These are phyloP conservation scores for Phytophthora tubulina DNA, from an alignment of 352 stramenopile species.

Conservation along the genomic window DNA sequence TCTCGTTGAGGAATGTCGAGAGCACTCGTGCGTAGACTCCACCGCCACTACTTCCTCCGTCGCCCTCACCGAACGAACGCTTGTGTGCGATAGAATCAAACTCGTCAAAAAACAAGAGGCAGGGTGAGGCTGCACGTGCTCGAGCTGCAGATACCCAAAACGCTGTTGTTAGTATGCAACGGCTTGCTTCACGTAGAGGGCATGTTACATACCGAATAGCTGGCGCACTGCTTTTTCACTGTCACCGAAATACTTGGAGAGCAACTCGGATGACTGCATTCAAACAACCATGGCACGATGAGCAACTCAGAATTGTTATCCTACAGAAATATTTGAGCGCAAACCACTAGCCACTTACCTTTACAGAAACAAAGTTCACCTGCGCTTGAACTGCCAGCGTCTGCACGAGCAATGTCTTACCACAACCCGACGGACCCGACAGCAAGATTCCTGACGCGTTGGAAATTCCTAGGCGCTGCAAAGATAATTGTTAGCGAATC, in stretches of 20 bases:
- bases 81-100: slow-evolving; percentile 88
- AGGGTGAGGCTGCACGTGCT: slow-evolving; percentile 74
- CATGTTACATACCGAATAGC: slow-evolving; percentile 69
- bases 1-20: slow-evolving; percentile 89
- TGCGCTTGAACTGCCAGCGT: slow-evolving; percentile 64
- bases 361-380: slow-evolving; percentile 86
- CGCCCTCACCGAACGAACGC: slow-evolving; percentile 63
- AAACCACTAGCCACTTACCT: slow-evolving; percentile 49
- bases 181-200: background rate
- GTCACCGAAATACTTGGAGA: slow-evolving; percentile 91
- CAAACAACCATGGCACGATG: slow-evolving; percentile 10
- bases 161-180: slow-evolving; percentile 3
- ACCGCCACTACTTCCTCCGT: slow-evolving; percentile 47
- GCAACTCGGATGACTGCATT: slow-evolving; percentile 76
- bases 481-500: slow-evolving; percentile 20
- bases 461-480: slow-evolving; percentile 68
- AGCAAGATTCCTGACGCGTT: slow-evolving; percentile 82
- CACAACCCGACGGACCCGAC: slow-evolving; percentile 81
- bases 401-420: slow-evolving; percentile 85
- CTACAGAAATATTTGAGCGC: background rate
- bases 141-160: slow-evolving; percentile 49
- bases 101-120: slow-evolving; percentile 89
- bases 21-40: slow-evolving; percentile 84
- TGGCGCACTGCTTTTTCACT: slow-evolving; percentile 85
- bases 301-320: background rate